phyloP scores from a whole-genome alignment of 176 grass and related monocot species.

The Oryza officinalis region DNA sequence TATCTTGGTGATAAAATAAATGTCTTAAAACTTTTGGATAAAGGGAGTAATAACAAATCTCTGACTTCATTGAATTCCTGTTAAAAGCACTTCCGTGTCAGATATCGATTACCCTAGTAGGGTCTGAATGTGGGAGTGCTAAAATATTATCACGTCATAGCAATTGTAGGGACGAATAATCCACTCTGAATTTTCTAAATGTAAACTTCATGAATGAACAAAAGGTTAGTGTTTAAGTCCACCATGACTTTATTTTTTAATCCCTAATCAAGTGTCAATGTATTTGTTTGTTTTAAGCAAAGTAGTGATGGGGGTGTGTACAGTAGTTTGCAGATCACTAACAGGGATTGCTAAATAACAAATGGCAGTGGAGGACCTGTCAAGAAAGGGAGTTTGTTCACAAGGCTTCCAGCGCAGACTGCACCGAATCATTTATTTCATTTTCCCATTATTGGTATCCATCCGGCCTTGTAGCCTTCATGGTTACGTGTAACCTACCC shows the following conservation, averaged over 20 bases:
- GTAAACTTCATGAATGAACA: neutral
- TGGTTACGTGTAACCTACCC: neutral
- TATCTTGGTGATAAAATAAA: too few relatives aligned
- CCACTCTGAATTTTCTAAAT: neutral
- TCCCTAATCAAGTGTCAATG: neutral
- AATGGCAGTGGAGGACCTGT: conserved; percentile 31
- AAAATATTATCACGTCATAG: too few relatives aligned
- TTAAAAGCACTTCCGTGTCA: too few relatives aligned
- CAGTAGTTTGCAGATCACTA: conserved; percentile 20
- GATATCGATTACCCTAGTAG: too few relatives aligned
- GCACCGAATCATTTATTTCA: conserved; percentile 32
- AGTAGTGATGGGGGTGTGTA: neutral
- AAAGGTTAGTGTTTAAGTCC: neutral
- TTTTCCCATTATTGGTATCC: neutral
- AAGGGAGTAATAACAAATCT: too few relatives aligned
- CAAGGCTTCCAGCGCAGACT: conserved; percentile 42
- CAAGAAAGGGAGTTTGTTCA: conserved; percentile 28
- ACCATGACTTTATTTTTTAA: neutral
- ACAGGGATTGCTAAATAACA: neutral
- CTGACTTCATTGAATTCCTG: too few relatives aligned
- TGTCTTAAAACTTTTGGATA: too few relatives aligned
- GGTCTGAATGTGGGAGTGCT: too few relatives aligned
- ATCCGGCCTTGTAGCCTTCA: neutral
- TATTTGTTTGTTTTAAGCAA: neutral
- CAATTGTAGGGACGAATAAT: too few relatives aligned